Evolutionary conservation across 139 green algal genomes (phyloP).

Genomic region (Astrephomene gubernaculifera): DNA sequence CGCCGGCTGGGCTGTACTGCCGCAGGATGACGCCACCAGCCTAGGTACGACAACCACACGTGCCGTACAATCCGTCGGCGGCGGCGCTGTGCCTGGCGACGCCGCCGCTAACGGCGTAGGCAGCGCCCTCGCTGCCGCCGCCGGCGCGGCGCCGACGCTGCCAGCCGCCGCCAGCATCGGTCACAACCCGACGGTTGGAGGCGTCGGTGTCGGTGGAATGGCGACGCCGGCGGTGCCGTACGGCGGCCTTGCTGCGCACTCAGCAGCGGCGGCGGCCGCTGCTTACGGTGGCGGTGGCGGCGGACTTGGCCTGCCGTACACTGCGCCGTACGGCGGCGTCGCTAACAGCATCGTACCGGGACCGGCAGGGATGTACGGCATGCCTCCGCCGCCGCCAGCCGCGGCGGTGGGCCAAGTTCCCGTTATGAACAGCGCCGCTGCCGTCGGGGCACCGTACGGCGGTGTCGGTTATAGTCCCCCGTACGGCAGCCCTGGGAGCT

Average conservation of each 20-base stretch:
- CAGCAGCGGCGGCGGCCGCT: background rate
- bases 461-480: too few relatives aligned
- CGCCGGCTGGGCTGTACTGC: constrained; percentile 31
- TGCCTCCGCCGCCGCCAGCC: background rate
- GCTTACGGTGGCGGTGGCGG: background rate
- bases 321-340: background rate
- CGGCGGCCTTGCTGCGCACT: background rate
- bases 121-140: background rate
- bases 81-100: constrained; percentile 3
- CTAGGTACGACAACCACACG: background rate
- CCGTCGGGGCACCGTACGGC: background rate
- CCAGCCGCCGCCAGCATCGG: background rate
- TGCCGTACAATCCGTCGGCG: constrained; percentile 1
- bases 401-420: background rate
- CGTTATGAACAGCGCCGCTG: background rate
- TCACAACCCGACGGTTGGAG: background rate
- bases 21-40: background rate
- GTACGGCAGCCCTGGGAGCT: background rate
- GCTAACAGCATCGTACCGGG: background rate
- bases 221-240: constrained; percentile 1
- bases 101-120: background rate
- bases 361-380: background rate
- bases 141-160: constrained; percentile 28
- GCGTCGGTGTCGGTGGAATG: background rate
- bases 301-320: background rate